A percentile compares a stretch with the other conserved stretches of the same genome.
These are phyloP conservation scores for Ogataea corticis DNA, from an alignment of 805 yeast species.

Conservation along the genomic window DNA sequence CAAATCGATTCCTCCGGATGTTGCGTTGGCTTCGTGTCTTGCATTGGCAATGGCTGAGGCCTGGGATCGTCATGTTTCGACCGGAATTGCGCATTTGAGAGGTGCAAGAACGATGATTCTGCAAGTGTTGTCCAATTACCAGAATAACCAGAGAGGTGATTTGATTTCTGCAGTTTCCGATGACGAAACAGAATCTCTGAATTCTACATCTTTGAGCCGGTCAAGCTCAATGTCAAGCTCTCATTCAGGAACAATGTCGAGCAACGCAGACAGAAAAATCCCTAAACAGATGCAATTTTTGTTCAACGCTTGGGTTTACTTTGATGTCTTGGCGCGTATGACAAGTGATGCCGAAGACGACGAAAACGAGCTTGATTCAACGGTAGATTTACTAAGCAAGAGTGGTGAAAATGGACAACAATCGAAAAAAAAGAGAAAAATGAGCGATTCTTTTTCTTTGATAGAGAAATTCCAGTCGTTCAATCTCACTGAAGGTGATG, in stretches of 20 bases:
- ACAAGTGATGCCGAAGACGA: slow-evolving; percentile 52
- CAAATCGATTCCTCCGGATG: slow-evolving; percentile 55
- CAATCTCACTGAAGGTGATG: slow-evolving; percentile 34
- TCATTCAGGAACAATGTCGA: neutral
- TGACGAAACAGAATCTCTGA: slow-evolving; percentile 1
- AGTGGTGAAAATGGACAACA: slow-evolving; percentile 6
- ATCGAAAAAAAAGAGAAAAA: slow-evolving; percentile 13
- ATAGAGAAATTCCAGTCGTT: slow-evolving; percentile 44
- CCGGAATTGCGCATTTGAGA: slow-evolving; percentile 67
- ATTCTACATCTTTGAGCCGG: slow-evolving; percentile 3
- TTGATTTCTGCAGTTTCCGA: slow-evolving; percentile 7
- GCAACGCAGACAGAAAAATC: slow-evolving; percentile 15
- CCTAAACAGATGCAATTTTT: slow-evolving; percentile 51
- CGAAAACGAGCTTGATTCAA: slow-evolving; percentile 9
- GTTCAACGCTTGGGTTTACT: slow-evolving; percentile 66
- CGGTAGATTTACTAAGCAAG: slow-evolving; percentile 1
- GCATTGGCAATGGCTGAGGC: slow-evolving; percentile 65
- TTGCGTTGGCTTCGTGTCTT: slow-evolving; percentile 65
- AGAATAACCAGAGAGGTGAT: slow-evolving; percentile 16
- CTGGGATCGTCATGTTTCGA: slow-evolving; percentile 67
- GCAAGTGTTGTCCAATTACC: slow-evolving; percentile 38
- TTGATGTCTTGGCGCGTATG: slow-evolving; percentile 67
- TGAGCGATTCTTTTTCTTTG: slow-evolving; percentile 27
- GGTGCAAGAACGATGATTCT: slow-evolving; percentile 66
- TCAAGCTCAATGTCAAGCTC: slow-evolving; percentile 10